Evolutionary conservation across 352 stramenopile species (phyloP), one percentile per base, ranked within the genome.

Genomic region (Globisporangium radiosum): DNA sequence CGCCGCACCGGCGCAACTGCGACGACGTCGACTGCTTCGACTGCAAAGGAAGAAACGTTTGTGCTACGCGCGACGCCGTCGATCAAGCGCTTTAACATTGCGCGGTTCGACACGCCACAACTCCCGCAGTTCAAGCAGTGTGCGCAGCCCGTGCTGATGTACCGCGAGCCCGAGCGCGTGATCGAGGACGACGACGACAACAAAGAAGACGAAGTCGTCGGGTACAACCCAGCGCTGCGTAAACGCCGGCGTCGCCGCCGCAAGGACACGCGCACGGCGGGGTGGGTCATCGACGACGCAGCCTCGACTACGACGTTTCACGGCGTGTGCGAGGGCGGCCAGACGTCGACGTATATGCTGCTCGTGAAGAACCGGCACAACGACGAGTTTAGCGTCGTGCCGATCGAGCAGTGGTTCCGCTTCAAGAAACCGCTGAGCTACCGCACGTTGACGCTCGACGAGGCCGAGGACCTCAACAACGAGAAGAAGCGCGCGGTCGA

Each of bases 341-440:
- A 92, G 65, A 75, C 75, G 59, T 92, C 82, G 47, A 90, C 81
- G 69, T 94, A 94, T 69, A 91, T 90, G 72, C 68, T 94, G 51
- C 73, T 94, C 70, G 76, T 92, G 40, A 91, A 92, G 71, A 91
- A 90, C 62, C 85, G 81, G 42, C 81, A 91, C 72, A 92, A 90
- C 56, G 81, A 92, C 67, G 85, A 94, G 69, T 94, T 94, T 63
- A 90, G 79, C 56, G 79, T 92, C 47, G 90, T 94, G 57, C 81
- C 85, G 9, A 77, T 94, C 55, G 85, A 94, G 66, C 82, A 94
- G 58, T 94, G 85, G 85, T 94, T 94, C 65, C 82, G 85, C 49
- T 94, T 94, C 68, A 94, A 94, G 71, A 94, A 94, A 69, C 85
- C 85, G 33, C 65, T 94, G 0, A 85, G 69, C 66, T 94, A 92